Base-by-base conservation (phyloP, 371 early-diverging fungal species). In the Mucor racemosus region DNA sequence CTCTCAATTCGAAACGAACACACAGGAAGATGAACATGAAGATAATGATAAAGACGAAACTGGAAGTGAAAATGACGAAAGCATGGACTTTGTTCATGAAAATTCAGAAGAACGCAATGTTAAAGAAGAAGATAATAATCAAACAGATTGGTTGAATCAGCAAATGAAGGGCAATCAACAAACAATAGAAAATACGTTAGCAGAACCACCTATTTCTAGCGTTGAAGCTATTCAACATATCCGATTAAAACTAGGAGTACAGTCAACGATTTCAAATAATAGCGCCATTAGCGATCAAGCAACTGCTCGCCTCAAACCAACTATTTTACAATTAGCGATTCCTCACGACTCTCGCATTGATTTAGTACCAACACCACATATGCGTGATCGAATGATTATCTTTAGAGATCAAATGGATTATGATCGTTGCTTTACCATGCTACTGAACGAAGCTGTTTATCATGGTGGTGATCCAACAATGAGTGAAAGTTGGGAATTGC, bases 271-370 rank as follows among this genome's bases (percentile, higher is more conserved):
- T 31, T 53, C 72, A 7, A 58, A 62, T 5, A 58, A 71, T 2
- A 76, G 74, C 6, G 38, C 56, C 3, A 56, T 31, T 34, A 11
- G 15, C 56, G 34, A 56, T 14, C n/a, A 72, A 35, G 68, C 76
- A 0, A 56, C 67, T 11, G 68, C 53, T 0, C 65, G 81, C n/a
- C 57, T 81, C 7, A 75, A 76, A 26, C 79, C 84, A 3, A 80
- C 80, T 1, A 63, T 77, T 8, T 62, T 81, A 5, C 78, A 84
- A 40, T 69, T 80, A 9, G 78, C 84, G 0, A 77, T 86, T 60
- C 85, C 86, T 1, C 88, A 88, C 55, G 86, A 88, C 46, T 75
- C 88, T 17, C 80, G 86, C 3, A 88, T 88, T 50, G 88, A 88
- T 40, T 58, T 86, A 53, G 77, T 88, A 13, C 86, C 88, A 6